Conservation (phyloP, 202 grass and related monocot species). For the Brachypodium distachyon region DNA sequence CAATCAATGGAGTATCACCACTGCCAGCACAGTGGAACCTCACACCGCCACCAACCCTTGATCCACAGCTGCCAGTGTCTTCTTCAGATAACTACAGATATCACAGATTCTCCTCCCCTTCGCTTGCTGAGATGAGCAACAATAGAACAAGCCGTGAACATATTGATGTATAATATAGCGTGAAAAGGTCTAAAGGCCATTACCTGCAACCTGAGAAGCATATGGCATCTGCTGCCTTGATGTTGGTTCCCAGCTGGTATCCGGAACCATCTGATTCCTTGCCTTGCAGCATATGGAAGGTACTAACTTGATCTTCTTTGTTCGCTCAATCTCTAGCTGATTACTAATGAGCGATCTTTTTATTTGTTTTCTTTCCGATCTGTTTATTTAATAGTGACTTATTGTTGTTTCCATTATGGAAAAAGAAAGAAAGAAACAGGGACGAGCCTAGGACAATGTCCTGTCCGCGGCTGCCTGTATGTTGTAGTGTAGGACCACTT, state of each 20-base stretch:
- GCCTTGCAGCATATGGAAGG: constrained; percentile 26
- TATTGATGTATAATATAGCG: constrained; percentile 37
- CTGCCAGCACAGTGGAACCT: constrained; percentile 70
- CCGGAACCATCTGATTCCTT: constrained; percentile 7
- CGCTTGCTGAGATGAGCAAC: constrained; percentile 48
- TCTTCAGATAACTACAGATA: constrained; percentile 50
- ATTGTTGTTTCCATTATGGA: not conserved
- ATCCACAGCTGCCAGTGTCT: constrained; percentile 52
- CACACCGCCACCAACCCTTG: constrained; percentile 52
- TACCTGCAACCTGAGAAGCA: constrained; percentile 12
- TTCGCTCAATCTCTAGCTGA: not conserved
- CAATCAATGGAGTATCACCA: constrained; percentile 53
- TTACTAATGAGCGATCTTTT: constrained; percentile 4
- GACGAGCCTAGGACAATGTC: too few species aligned
- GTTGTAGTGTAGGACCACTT: too few species aligned
- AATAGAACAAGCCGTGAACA: constrained; percentile 45
- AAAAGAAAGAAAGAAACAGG: too few species aligned
- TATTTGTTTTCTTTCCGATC: not conserved
- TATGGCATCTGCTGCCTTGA: constrained; percentile 8
- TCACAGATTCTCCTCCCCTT: constrained; percentile 55
- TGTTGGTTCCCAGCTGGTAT: constrained; percentile 21
- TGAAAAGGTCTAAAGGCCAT: not conserved
- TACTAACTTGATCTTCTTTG: not conserved
- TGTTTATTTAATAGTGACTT: not conserved
- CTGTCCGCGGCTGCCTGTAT: too few species aligned